Conservation (phyloP, 768 basidiomycete genomes). For the Mycena alexandri region DNA sequence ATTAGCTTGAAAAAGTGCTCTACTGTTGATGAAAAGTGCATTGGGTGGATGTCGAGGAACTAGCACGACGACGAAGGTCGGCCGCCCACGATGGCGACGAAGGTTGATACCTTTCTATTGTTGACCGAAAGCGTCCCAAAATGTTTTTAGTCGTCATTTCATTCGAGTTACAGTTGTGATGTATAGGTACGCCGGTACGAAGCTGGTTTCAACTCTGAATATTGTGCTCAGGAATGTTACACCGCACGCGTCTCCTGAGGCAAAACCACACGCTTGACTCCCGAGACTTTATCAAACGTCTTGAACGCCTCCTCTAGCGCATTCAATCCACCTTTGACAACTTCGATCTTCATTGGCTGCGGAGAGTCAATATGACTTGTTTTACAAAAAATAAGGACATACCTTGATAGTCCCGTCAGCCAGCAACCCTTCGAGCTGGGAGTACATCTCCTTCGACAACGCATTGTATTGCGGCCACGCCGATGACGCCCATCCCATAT, state of each 20-base stretch:
- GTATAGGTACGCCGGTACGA: no score
- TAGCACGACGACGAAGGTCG: no score
- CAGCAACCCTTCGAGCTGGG: conserved; percentile 15
- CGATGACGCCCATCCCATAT: conserved; percentile 21
- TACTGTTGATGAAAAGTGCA: no score
- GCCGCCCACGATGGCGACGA: no score
- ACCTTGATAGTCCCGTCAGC: conserved; percentile 27
- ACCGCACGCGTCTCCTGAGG: conserved; percentile 11
- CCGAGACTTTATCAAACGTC: conserved; percentile 18
- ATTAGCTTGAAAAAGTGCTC: no score
- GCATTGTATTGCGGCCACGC: conserved; percentile 24
- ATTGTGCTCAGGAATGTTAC: no score
- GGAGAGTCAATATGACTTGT: conserved; percentile 4
- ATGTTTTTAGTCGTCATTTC: no score
- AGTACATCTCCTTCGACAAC: conserved; percentile 20
- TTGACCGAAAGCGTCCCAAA: no score
- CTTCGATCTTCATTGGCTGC: conserved; percentile 24
- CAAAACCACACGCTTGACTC: conserved; percentile 16
- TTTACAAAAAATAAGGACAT: neutral
- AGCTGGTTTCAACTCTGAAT: no score
- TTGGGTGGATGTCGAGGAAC: no score
- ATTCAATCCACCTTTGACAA: conserved; percentile 16
- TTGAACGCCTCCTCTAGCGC: conserved; percentile 11
- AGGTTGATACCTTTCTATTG: no score
- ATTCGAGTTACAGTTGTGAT: no score